phyloP scores from a whole-genome alignment of 2,329 filamentous ascomycete species.

The Xylaria sp. region DNA sequence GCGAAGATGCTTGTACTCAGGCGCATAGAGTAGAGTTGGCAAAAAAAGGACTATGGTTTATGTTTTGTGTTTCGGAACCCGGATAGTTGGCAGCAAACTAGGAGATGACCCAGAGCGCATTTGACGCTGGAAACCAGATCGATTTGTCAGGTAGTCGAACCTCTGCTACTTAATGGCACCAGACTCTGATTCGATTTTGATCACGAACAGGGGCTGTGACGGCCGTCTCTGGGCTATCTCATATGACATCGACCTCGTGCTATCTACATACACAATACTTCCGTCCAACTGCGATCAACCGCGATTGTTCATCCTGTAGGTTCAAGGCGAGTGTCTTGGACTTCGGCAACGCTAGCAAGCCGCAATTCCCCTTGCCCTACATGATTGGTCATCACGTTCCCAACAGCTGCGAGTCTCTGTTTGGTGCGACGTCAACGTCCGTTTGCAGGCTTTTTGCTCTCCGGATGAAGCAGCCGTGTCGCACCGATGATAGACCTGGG shows the following conservation, averaged over 20 bases:
- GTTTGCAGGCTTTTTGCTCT: constrained; percentile 9
- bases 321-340: constrained; percentile 25
- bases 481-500: constrained; percentile 14
- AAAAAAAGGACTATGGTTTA: constrained; percentile 22
- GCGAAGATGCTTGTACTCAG: constrained; percentile 15
- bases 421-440: constrained; percentile 18
- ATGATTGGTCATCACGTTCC: constrained; percentile 20
- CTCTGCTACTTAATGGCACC: constrained; percentile 12
- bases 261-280: constrained; percentile 17
- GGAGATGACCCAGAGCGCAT: constrained; percentile 46
- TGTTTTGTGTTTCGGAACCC: constrained; percentile 27
- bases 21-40: constrained; percentile 21
- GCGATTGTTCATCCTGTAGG: constrained; percentile 10
- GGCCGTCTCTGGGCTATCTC: constrained; percentile 4
- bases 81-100: constrained; percentile 25
- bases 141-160: constrained; percentile 23
- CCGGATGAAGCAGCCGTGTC: constrained; percentile 17
- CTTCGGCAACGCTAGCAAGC: constrained; percentile 23
- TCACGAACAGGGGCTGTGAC: constrained; percentile 5
- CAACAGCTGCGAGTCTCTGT: constrained; percentile 22
- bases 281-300: constrained; percentile 6
- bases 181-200: constrained; percentile 15
- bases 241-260: constrained; percentile 8
- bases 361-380: constrained; percentile 20
- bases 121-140: constrained; percentile 44